phyloP scores from a whole-genome alignment of 2,329 filamentous ascomycete species.

The Colletotrichum neosansevieriae region DNA sequence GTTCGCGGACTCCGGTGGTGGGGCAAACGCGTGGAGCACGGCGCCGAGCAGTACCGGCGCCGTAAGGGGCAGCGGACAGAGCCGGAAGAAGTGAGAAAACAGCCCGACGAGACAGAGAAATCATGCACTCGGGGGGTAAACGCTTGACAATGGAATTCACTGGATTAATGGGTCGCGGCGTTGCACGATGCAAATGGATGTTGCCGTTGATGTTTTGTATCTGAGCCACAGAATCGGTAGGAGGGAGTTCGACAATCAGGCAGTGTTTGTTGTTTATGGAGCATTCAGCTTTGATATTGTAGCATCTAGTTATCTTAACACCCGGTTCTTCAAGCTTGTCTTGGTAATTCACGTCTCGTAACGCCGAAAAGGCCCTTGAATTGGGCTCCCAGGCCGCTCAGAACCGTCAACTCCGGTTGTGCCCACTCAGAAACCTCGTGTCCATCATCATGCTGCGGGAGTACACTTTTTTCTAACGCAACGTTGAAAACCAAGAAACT shows the following conservation, averaged over 20 bases:
- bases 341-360: not conserved
- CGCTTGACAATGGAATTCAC: not conserved
- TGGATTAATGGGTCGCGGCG: no score
- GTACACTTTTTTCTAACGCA: no score
- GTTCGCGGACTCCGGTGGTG: not conserved
- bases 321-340: not conserved
- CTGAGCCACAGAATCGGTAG: no score
- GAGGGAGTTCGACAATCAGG: no score
- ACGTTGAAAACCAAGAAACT: no score
- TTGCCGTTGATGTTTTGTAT: no score
- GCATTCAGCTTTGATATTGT: no score
- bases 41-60: constrained; percentile 25
- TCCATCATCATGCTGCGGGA: not conserved
- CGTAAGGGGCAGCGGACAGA: constrained; percentile 18
- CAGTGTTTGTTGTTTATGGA: no score
- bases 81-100: not conserved
- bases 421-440: not conserved
- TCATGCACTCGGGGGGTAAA: no score
- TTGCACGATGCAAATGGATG: no score
- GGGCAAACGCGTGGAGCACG: not conserved
- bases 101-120: not conserved
- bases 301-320: no score
- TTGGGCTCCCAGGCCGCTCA: not conserved
- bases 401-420: constrained; percentile 2
- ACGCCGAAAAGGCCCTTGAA: not conserved